These are phyloP conservation scores for Colletotrichum brevisporum DNA, from an alignment of 2,329 filamentous ascomycete species.

Conservation along the genomic window DNA sequence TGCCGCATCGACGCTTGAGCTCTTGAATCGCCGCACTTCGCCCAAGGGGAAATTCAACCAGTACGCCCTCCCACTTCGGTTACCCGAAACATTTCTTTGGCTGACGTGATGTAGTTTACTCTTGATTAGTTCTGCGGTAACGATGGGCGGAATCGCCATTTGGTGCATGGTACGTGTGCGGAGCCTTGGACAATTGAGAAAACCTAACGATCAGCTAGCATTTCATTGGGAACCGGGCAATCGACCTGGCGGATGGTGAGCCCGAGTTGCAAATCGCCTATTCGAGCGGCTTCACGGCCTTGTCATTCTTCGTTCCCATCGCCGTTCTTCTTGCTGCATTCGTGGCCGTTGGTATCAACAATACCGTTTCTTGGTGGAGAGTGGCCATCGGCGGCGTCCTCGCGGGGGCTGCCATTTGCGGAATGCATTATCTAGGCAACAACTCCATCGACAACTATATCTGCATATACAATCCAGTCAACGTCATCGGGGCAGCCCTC, in stretches of 20 bases:
- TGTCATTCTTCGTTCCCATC: conserved; percentile 87
- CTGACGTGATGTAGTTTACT: conserved; percentile 64
- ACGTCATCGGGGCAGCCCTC: conserved; percentile 77
- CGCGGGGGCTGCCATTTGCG: conserved; percentile 82
- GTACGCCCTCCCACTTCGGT: conserved; percentile 59
- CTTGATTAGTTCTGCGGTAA: conserved; percentile 73
- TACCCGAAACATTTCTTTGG: background rate
- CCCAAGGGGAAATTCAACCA: conserved; percentile 78
- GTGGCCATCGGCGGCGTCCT: conserved; percentile 75
- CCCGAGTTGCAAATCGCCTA: conserved; percentile 79
- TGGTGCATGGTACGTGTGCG: conserved; percentile 75
- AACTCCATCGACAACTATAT: conserved; percentile 84
- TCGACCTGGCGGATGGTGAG: conserved; percentile 76
- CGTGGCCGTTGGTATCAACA: conserved; percentile 74
- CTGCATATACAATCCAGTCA: conserved; percentile 71
- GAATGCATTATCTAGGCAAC: conserved; percentile 93
- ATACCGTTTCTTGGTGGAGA: conserved; percentile 69
- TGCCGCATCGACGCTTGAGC: conserved; percentile 83
- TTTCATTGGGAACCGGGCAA: conserved; percentile 86
- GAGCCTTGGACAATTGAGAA: conserved; percentile 45
- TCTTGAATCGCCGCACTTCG: conserved; percentile 83
- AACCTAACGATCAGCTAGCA: conserved; percentile 69
- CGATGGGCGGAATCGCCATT: conserved; percentile 81
- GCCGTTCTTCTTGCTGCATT: conserved; percentile 81
- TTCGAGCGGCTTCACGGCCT: conserved; percentile 77